Evolutionary conservation across 768 basidiomycete species (phyloP).

Genomic region (Leccinum uliginosum): DNA sequence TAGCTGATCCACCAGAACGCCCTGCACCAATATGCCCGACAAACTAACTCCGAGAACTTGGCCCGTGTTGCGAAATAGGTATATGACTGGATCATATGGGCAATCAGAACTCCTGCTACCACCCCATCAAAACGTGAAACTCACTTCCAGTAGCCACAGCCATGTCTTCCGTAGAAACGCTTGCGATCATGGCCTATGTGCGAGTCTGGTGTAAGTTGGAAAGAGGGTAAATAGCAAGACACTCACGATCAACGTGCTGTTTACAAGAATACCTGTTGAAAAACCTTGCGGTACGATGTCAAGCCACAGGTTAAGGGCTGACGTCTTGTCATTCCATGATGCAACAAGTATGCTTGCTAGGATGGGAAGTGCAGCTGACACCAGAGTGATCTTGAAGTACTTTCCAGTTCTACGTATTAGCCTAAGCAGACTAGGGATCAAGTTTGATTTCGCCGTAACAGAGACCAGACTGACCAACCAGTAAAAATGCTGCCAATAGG

Average conservation of each 20-base stretch:
- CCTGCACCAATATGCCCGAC: slow-evolving; percentile 79
- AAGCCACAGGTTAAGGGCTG: slow-evolving; percentile 63
- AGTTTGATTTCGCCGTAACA: not conserved
- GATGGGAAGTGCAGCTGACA: slow-evolving; percentile 46
- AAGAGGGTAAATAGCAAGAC: slow-evolving; percentile 3
- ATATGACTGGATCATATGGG: slow-evolving; percentile 57
- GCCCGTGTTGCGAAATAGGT: slow-evolving; percentile 89
- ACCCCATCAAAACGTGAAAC: slow-evolving; percentile 27
- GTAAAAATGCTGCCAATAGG: not conserved
- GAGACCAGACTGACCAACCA: not conserved
- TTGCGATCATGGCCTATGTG: slow-evolving; percentile 78
- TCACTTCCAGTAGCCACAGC: slow-evolving; percentile 87
- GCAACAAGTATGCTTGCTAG: slow-evolving; percentile 57
- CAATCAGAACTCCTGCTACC: slow-evolving; percentile 4
- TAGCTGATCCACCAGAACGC: slow-evolving; percentile 67
- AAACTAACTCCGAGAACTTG: slow-evolving; percentile 95
- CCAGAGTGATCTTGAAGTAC: not conserved
- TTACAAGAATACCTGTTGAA: slow-evolving; percentile 80
- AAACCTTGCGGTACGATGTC: slow-evolving; percentile 80
- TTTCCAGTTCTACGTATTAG: not conserved
- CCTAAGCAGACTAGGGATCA: not conserved
- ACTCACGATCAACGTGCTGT: slow-evolving; percentile 79
- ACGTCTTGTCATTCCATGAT: slow-evolving; percentile 62
- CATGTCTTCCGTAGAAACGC: slow-evolving; percentile 74
- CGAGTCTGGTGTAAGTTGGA: slow-evolving; percentile 1